Conservation (phyloP, 257 asterid genomes). For the Nicotiana otophora region DNA sequence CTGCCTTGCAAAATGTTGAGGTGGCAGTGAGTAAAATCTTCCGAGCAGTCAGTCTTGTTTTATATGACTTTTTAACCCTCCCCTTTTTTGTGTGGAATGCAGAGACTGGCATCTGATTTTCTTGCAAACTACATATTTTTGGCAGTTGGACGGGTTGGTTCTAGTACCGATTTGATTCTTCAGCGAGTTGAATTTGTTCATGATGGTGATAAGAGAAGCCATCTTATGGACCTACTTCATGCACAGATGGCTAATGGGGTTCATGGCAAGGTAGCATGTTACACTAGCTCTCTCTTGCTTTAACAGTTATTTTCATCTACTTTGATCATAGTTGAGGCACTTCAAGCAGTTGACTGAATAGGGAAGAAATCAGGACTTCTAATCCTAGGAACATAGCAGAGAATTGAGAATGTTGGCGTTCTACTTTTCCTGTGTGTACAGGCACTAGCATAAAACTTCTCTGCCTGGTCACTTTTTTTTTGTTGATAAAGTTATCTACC, state of each 20-base stretch:
- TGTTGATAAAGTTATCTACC: neutral
- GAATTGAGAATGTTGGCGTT: neutral
- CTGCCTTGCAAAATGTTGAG: neutral
- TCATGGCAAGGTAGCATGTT: slow-evolving; percentile 49
- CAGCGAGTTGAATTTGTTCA: slow-evolving; percentile 81
- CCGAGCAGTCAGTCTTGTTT: neutral
- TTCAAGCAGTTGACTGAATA: neutral
- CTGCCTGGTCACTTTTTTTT: neutral
- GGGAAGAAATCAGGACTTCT: neutral
- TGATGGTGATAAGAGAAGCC: slow-evolving; percentile 75
- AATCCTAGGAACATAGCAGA: neutral
- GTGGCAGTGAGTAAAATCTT: neutral
- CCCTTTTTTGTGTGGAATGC: slow-evolving; percentile 29
- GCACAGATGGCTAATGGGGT: slow-evolving; percentile 58
- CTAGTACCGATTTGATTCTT: slow-evolving; percentile 78
- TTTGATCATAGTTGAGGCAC: neutral
- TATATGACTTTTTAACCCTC: neutral
- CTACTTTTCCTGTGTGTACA: neutral
- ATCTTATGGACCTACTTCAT: slow-evolving; percentile 82
- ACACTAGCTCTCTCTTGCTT: neutral
- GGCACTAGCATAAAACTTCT: neutral
- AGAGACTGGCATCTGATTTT: slow-evolving; percentile 90
- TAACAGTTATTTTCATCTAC: neutral
- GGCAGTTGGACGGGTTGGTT: slow-evolving; percentile 91
- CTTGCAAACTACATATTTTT: slow-evolving; percentile 76